Conservation (phyloP, 2,329 filamentous ascomycete species). For the Chlorencoelia australis region DNA sequence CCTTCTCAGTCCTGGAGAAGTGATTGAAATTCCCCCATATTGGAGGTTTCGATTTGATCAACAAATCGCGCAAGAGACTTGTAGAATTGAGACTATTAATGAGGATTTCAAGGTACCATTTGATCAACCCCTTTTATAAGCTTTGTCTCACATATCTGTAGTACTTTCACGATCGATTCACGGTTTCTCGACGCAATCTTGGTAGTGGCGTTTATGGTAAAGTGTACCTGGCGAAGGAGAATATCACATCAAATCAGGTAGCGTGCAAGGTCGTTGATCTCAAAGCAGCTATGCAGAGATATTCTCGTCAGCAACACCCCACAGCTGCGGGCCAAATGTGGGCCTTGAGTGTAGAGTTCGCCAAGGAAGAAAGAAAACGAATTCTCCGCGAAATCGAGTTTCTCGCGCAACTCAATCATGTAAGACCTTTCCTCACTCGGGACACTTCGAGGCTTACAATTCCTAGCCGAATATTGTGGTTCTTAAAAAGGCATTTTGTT, state of each 20-base stretch:
- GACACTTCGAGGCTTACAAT: neutral
- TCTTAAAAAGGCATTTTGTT: constrained; percentile 41
- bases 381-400: constrained; percentile 42
- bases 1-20: constrained; percentile 41
- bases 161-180: constrained; percentile 38
- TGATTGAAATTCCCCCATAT: constrained; percentile 32
- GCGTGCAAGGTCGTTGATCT: constrained; percentile 59
- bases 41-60: constrained; percentile 31
- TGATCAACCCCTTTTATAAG: neutral
- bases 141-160: constrained; percentile 16
- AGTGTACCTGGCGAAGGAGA: constrained; percentile 45
- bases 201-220: constrained; percentile 43
- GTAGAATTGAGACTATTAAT: constrained; percentile 22
- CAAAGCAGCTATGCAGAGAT: constrained; percentile 14
- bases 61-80: constrained; percentile 4
- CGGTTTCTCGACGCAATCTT: constrained; percentile 39
- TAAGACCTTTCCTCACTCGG: constrained; percentile 25
- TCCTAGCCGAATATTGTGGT: constrained; percentile 43
- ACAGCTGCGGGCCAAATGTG: neutral
- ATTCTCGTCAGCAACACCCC: neutral
- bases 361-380: constrained; percentile 27
- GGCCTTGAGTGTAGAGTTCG: neutral
- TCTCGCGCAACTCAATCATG: constrained; percentile 43
- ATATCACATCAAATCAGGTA: constrained; percentile 44
- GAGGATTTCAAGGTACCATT: constrained; percentile 28